Evolutionary conservation across 257 asterid species (phyloP).

Genomic region (Mentha longifolia): DNA sequence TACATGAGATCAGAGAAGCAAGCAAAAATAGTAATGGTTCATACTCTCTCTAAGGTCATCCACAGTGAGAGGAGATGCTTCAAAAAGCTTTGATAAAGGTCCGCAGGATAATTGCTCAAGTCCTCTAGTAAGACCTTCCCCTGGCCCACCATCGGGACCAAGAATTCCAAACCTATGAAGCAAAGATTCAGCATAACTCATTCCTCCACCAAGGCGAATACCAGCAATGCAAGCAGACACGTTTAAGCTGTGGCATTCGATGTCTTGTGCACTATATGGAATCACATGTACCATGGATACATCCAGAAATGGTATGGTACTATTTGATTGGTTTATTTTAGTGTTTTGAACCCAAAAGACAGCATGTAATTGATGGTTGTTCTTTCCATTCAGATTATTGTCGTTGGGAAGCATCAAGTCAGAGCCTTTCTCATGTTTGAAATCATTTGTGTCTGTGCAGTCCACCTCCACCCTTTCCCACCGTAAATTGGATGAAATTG

Average conservation of each 20-base stretch:
- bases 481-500: conserved; percentile 73
- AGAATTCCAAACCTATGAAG: conserved; percentile 96
- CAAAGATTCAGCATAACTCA: conserved; percentile 86
- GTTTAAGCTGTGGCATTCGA: conserved; percentile 78
- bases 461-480: conserved; percentile 91
- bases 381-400: conserved; percentile 44
- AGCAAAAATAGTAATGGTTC: conserved; percentile 37
- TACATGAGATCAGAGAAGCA: conserved; percentile 34
- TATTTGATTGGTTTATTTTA: conserved; percentile 46
- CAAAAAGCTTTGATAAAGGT: conserved; percentile 83
- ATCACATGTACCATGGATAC: conserved; percentile 72
- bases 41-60: conserved; percentile 62
- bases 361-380: conserved; percentile 59
- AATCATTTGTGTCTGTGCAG: conserved; percentile 66
- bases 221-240: conserved; percentile 88
- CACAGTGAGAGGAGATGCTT: conserved; percentile 60
- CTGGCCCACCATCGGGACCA: conserved; percentile 98
- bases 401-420: conserved; percentile 37
- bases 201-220: conserved; percentile 96
- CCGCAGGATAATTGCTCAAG: conserved; percentile 82
- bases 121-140: conserved; percentile 87
- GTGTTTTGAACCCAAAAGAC: conserved; percentile 92
- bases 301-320: conserved; percentile 67
- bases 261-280: conserved; percentile 81
- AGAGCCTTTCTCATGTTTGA: conserved; percentile 42